Evolutionary conservation across 441 rosid genomes (phyloP).

Genomic region (Flueggea neowawraea): DNA sequence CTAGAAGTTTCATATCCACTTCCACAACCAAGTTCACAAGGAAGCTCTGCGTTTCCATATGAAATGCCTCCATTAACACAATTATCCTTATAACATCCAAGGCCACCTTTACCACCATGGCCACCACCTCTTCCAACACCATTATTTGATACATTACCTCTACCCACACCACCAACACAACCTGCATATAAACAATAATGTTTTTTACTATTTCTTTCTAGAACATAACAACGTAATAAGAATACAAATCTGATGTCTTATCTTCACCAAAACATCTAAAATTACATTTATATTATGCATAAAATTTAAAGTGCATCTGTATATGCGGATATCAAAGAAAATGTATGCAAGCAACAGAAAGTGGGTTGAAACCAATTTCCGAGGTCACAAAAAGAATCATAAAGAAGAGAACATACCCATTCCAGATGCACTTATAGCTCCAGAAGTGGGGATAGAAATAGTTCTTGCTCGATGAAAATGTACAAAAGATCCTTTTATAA

Average conservation of each 20-base stretch:
- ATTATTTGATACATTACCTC: conserved; percentile 65
- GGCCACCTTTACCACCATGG: conserved; percentile 98
- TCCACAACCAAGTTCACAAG: conserved; percentile 99
- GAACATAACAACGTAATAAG: conserved; percentile 6
- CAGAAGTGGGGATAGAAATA: conserved; percentile 67
- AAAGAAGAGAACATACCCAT: conserved; percentile 63
- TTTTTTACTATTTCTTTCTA: background rate
- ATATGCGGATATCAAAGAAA: too few species aligned
- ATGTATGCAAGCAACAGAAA: background rate
- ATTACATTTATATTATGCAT: too few species aligned
- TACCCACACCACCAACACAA: conserved; percentile 95
- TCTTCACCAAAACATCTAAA: background rate
- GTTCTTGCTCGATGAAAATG: conserved; percentile 97
- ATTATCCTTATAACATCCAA: conserved; percentile 58
- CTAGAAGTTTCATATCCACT: conserved; percentile 77
- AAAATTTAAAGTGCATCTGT: too few species aligned
- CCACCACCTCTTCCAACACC: conserved; percentile 98
- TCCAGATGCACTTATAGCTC: conserved; percentile 86
- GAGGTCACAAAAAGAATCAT: conserved; percentile 10
- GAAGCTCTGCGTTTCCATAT: conserved; percentile 85
- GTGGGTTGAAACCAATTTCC: conserved; percentile 4
- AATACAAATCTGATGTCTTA: conserved; percentile 3
- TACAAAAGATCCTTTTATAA: conserved; percentile 89
- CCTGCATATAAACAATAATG: conserved; percentile 54
- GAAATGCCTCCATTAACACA: conserved; percentile 78